Base-by-base conservation (phyloP, 441 rosid genomes). In the Melastoma candidum region DNA sequence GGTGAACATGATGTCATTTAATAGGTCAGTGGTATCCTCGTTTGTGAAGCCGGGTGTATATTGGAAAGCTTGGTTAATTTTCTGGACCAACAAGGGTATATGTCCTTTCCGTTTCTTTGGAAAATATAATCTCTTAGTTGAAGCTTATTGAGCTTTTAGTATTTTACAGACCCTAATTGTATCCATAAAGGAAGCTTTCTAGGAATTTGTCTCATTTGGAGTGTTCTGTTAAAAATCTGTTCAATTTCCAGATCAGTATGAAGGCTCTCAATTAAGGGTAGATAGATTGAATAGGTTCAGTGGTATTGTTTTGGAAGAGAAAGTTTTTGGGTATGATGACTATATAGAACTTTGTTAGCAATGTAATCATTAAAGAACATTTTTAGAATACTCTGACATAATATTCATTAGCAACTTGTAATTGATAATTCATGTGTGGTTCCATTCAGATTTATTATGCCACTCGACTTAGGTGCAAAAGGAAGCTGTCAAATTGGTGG, bases 401-500 rank as follows among this genome's bases (percentile, higher is more conserved):
- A 36, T 36, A 36, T 36, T 36, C 8, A 36, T 36, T 36, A 29
- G 25, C 36, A 36, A 43, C 43, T 57, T 64, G 22, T 64, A 63
- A 70, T 53, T 59, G 71, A 71, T 70, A 52, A 46, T 36, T 9
- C 41, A 66, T 56, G 63, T 13, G 65, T 71, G 72, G 71, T 78
- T 79, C 78, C 50, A 63, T 82, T 78, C 90, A 92, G 98, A 79
- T 88, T 85, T 81, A 63, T 82, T 63, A 92, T 92, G 98, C 97
- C 98, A 71, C 90, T 92, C 70, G 97, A 93, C 93, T 77, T 93
- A 56, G 97, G 98, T 76, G 96, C 98, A 49, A 93, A 93, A 70
- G 98, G 97, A 64, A 88, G 98, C 83, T 93, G 98, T 73, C 98
- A 93, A 67, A 93, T 93, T 39, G 98, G 98, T 73, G 98, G 98